Conservation (phyloP, 257 asterid species). For the Ehretia macrophylla region DNA sequence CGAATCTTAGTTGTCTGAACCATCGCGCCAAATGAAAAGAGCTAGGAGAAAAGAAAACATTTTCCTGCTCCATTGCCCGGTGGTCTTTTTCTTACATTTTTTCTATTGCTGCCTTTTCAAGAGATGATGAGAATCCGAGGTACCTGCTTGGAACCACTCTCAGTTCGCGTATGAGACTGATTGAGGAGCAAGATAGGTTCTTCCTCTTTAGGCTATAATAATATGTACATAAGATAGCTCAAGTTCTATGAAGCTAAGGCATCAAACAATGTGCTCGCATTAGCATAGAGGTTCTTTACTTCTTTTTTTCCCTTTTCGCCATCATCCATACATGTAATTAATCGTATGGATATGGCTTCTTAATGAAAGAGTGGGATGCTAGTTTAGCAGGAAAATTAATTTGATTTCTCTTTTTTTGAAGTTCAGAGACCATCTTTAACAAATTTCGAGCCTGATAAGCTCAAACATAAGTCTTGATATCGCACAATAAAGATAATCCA, state of each 20-base stretch:
- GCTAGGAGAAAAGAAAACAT: background rate
- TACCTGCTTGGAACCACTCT: constrained; percentile 28
- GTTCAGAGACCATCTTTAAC: too few relatives aligned
- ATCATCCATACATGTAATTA: constrained; percentile 13
- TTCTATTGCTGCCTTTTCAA: background rate
- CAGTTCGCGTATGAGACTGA: constrained; percentile 14
- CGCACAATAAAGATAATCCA: too few relatives aligned
- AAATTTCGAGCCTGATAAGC: too few relatives aligned
- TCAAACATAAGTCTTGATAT: too few relatives aligned
- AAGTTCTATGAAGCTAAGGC: constrained; percentile 7
- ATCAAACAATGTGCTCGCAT: constrained; percentile 15
- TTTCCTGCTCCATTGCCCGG: background rate
- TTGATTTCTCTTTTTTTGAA: too few relatives aligned
- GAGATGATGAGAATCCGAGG: constrained; percentile 15
- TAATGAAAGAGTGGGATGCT: too few relatives aligned
- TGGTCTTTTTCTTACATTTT: constrained; percentile 2
- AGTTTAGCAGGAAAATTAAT: too few relatives aligned
- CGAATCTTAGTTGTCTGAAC: constrained; percentile 14
- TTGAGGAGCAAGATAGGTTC: constrained; percentile 25
- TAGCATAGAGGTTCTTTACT: constrained; percentile 3
- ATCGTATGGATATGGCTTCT: constrained; percentile 2
- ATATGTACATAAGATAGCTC: constrained; percentile 21
- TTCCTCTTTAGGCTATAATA: constrained; percentile 11
- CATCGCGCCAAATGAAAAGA: background rate
- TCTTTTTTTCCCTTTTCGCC: constrained; percentile 1